These are phyloP conservation scores for Debaryomycetaceae sp. DNA, from an alignment of 1,139 yeast genomes.

Conservation along the genomic window DNA sequence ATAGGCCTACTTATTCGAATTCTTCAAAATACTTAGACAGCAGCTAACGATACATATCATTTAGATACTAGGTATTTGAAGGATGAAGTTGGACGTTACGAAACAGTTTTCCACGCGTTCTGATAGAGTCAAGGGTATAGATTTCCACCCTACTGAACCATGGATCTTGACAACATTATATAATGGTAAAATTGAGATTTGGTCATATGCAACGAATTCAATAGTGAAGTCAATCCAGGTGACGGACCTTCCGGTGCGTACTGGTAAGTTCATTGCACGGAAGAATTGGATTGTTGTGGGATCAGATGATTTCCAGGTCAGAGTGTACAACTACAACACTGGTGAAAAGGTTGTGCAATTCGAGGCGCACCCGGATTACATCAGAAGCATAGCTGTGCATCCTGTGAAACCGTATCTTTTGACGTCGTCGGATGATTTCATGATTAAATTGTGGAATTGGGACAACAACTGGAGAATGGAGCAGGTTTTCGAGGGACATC, in stretches of 20 bases:
- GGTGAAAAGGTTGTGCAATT: constrained; percentile 92
- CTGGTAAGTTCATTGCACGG: constrained; percentile 92
- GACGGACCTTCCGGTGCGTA: constrained; percentile 90
- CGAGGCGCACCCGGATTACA: constrained; percentile 97
- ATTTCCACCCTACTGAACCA: constrained; percentile 96
- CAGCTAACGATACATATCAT: background rate
- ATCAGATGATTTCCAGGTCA: constrained; percentile 88
- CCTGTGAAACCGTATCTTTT: constrained; percentile 87
- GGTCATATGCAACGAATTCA: constrained; percentile 82
- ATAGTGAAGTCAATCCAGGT: constrained; percentile 63
- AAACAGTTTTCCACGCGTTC: constrained; percentile 84
- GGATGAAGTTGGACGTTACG: constrained; percentile 52
- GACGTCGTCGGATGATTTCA: constrained; percentile 89
- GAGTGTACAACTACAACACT: constrained; percentile 93
- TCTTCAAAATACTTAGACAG: background rate
- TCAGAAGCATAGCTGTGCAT: constrained; percentile 89
- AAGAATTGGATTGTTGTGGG: constrained; percentile 98
- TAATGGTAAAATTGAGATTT: constrained; percentile 83
- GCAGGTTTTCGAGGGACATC: constrained; percentile 93
- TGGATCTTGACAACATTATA: constrained; percentile 89
- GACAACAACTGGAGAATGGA: constrained; percentile 87
- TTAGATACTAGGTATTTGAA: background rate
- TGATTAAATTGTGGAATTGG: constrained; percentile 97
- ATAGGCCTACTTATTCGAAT: constrained; percentile 1
- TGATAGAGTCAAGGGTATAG: constrained; percentile 96